Conservation (phyloP, 2,329 filamentous ascomycete genomes). For the Fusarium fracticaudum region DNA sequence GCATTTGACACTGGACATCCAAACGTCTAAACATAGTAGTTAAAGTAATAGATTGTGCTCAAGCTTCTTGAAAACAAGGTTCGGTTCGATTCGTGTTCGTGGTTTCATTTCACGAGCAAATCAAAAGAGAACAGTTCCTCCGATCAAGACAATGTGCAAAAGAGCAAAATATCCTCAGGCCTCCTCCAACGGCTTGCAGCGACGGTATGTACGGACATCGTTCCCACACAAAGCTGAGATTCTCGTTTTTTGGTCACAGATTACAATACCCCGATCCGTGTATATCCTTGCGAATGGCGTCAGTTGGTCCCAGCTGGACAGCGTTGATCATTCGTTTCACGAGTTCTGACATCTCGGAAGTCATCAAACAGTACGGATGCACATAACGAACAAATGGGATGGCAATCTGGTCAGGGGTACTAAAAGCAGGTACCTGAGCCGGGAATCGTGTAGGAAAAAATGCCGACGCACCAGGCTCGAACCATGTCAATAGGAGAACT, state of each 20-base stretch:
- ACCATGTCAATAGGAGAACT: constrained; percentile 25
- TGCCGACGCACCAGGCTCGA: constrained; percentile 26
- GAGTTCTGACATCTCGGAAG: background rate
- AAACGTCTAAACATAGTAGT: background rate
- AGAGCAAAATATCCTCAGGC: background rate
- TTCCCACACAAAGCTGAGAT: background rate
- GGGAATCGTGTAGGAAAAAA: constrained; percentile 3
- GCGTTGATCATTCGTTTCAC: constrained; percentile 12
- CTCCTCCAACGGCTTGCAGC: background rate
- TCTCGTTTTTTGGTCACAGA: background rate
- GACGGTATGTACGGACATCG: background rate
- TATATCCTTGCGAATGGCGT: constrained; percentile 23
- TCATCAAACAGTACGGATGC: constrained; percentile 6
- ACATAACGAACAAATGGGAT: constrained; percentile 6
- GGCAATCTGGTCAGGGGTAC: constrained; percentile 11
- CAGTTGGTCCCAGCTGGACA: constrained; percentile 10
- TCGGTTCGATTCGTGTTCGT: background rate
- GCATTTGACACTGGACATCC: background rate
- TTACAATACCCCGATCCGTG: background rate
- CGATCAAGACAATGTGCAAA: background rate
- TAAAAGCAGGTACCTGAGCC: constrained; percentile 17
- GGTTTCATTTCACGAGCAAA: background rate
- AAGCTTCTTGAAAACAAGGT: background rate
- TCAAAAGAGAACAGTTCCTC: background rate
- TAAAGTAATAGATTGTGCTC: background rate